Base-by-base conservation (phyloP, 495 filamentous ascomycete species). In the Pseudoneurospora amorphoporcata region DNA sequence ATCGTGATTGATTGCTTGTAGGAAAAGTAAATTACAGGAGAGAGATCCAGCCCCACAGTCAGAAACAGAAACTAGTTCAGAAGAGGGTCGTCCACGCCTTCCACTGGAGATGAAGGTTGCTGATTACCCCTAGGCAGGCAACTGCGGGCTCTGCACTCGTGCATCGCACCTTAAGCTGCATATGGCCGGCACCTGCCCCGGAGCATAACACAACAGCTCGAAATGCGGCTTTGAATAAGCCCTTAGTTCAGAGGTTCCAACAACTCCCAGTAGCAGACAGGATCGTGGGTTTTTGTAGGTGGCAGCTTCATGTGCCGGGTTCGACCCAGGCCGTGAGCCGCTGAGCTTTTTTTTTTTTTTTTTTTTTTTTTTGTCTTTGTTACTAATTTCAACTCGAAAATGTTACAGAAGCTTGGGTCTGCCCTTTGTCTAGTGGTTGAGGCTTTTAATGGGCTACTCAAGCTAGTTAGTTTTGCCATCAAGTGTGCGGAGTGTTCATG, bases 391-490 rank as follows among this genome's bases (percentile, higher is more conserved):
- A 23, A 23, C 23, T 23, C 23, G 23, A 10, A 19, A 19, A 10
- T 1, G 0, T 0, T 5, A 23, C 9, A 2, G 0, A 23, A 5
- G 1, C 3, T 2, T 53, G 4, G 2, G 23, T 53, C 19, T 12
- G 1, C 10, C 2, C 5, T 2, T 12, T 6, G 0, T 23, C 19
- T 12, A 23, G 4, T 4, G 0, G 23, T 5, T 10, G 8, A 23
- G 1, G 8, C 1, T 4, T 5, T 53, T 53, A 3, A 1, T 23
- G 23, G 19, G 4, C 4, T 2, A 10, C 1, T 53, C 9, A n/a
- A 12, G 9, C 9, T n/a, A n/a, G n/a, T 12, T 23, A 5, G 4
- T 23, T 53, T 53, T 10, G 19, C 4, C n/a, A 23, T 23, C 1
- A 53, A 53, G 9, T 12, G 2, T 3, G n/a, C 8, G 19, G 45